A percentile compares a stretch with the other conserved stretches of the same genome.
These are phyloP conservation scores for Penicillium angulare DNA, from an alignment of 495 filamentous ascomycete genomes.

Conservation along the genomic window DNA sequence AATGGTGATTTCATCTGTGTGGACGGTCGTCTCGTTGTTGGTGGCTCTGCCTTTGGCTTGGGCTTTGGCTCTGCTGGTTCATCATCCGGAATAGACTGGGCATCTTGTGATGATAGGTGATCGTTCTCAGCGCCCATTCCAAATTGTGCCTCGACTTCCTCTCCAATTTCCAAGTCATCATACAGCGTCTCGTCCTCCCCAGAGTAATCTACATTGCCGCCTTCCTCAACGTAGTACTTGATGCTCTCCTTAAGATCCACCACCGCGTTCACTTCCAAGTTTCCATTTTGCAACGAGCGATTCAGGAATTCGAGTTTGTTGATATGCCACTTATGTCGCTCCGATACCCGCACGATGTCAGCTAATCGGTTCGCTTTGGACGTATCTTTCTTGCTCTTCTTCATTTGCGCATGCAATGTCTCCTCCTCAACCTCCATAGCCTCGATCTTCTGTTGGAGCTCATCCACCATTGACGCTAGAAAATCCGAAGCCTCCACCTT, in stretches of 20 bases:
- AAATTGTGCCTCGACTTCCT: conserved; percentile 79
- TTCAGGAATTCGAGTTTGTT: conserved; percentile 87
- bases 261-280: conserved; percentile 81
- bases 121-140: conserved; percentile 83
- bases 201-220: conserved; percentile 77
- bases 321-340: conserved; percentile 96
- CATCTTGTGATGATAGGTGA: conserved; percentile 89
- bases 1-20: conserved; percentile 91
- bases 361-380: conserved; percentile 82
- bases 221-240: conserved; percentile 90
- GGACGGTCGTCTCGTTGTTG: conserved; percentile 70
- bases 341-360: conserved; percentile 77
- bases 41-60: conserved; percentile 42
- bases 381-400: conserved; percentile 86
- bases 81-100: conserved; percentile 89
- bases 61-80: conserved; percentile 61
- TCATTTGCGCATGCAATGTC: conserved; percentile 79
- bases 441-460: conserved; percentile 91
- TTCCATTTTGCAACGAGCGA: conserved; percentile 88
- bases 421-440: conserved; percentile 89
- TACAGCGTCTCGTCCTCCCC: conserved; percentile 93
- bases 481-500: conserved; percentile 85
- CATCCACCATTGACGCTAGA: conserved; percentile 81
- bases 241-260: conserved; percentile 86
- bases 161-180: conserved; percentile 87